Evolutionary conservation across 2,329 filamentous ascomycete species (phyloP).

Genomic region (Ophiocordyceps unilateralis): DNA sequence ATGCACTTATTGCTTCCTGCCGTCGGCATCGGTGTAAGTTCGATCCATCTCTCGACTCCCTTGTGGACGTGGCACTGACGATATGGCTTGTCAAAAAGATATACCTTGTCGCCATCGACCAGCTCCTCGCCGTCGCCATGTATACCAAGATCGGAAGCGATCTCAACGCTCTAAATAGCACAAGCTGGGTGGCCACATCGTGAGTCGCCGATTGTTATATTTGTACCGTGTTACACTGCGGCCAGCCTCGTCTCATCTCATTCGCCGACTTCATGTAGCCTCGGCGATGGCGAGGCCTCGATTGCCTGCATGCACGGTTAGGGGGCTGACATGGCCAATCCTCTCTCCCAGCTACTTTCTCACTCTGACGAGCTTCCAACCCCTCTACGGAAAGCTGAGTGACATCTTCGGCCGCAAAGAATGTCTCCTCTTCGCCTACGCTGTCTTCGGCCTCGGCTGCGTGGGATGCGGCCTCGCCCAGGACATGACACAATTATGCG

Average conservation of each 20-base stretch:
- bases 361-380: constrained; percentile 59
- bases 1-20: constrained; percentile 20
- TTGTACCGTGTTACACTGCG: neutral
- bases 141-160: constrained; percentile 66
- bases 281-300: neutral
- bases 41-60: too few relatives aligned
- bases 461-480: constrained; percentile 44
- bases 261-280: neutral
- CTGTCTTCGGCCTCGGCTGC: constrained; percentile 47
- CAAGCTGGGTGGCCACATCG: constrained; percentile 52
- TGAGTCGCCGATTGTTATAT: constrained; percentile 7
- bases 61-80: neutral
- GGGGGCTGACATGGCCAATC: neutral
- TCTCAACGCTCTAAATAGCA: constrained; percentile 54
- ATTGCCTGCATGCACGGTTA: neutral
- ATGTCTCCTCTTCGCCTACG: constrained; percentile 46
- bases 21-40: constrained; percentile 19
- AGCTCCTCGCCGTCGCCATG: constrained; percentile 62
- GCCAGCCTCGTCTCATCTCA: neutral
- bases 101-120: constrained; percentile 40
- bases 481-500: constrained; percentile 47
- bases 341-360: constrained; percentile 44
- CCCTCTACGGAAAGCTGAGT: constrained; percentile 52
- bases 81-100: neutral
- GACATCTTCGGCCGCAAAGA: constrained; percentile 56